Evolutionary conservation across 2,329 filamentous ascomycete species (phyloP), one percentile per base, ranked within the genome.

Genomic region (Colletotrichum nymphaeae): DNA sequence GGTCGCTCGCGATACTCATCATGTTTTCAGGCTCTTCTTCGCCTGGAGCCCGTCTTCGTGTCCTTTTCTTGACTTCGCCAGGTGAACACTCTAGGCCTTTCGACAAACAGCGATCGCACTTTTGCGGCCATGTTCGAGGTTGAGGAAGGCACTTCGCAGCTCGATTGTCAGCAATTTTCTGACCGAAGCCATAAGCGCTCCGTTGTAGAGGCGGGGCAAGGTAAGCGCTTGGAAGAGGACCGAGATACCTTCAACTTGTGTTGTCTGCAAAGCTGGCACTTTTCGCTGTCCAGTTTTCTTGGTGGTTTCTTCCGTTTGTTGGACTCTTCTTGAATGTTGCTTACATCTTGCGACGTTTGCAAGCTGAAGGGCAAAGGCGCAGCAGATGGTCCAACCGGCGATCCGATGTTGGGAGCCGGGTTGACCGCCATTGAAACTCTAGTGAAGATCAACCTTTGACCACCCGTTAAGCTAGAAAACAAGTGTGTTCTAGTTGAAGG

Each of bases 261-360:
- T 49, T 63, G 59, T 5, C 59, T 63, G 26, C 59, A 63, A 49
- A 63, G 37, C 37, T 63, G 59, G 16, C 59, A 63, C 37, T 49
- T 63, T 24, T 63, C 59, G 19, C 24, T 63, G 22, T 63, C 59
- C 5, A 63, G 37, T 16, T 63, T 63, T 0, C 59, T 37, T 19
- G 59, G 59, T 11, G 37, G 9, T 8, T 26, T 32, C 37, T 63
- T 63, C 11, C 59, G 30, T 11, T 63, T 63, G 24, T 49, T 49
- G 19, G 42, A 49, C 16, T 49, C 42, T n/a, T 49, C 42, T 19
- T 49, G 42, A 4, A 7, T n/a, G 8, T n/a, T 8, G 3, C 19
- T 49, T 2, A 49, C 7, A 22, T 49, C 7, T 22, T 19, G 19
- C 19, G 42, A 22, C 42, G 42, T 49, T 22, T 49, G 42, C 7